phyloP scores from a whole-genome alignment of 192 early-diverging fungal genomes.

The Coemansia asiatica region DNA sequence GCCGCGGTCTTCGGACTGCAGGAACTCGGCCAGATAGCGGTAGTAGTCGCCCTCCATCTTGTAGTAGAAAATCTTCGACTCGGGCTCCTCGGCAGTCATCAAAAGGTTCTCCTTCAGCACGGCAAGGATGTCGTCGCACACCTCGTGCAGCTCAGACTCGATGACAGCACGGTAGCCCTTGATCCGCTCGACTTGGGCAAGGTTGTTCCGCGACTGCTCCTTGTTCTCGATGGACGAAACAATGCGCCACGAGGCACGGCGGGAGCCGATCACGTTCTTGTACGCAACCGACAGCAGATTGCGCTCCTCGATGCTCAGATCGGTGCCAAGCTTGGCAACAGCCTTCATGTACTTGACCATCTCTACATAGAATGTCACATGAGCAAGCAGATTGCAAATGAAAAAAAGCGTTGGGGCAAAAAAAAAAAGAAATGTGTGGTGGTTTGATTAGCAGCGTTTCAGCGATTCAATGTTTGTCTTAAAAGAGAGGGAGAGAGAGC shows the following conservation, averaged over 20 bases:
- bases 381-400: slow-evolving; percentile 23
- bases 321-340: slow-evolving; percentile 81
- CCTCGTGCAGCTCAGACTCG: slow-evolving; percentile 90
- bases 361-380: slow-evolving; percentile 62
- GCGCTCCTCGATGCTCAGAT: slow-evolving; percentile 97
- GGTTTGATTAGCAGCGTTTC: background rate
- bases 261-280: slow-evolving; percentile 99
- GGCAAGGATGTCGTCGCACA: slow-evolving; percentile 92
- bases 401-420: slow-evolving; percentile 20
- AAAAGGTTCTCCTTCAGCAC: slow-evolving; percentile 92
- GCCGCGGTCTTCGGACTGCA: slow-evolving; percentile 81
- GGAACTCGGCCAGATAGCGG: slow-evolving; percentile 98
- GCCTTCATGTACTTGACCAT: slow-evolving; percentile 90
- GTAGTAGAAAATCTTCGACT: slow-evolving; percentile 99
- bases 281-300: slow-evolving; percentile 98
- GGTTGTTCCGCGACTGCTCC: slow-evolving; percentile 94
- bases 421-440: slow-evolving; percentile 22
- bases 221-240: slow-evolving; percentile 99
- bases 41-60: slow-evolving; percentile 99
- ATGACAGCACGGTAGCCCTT: slow-evolving; percentile 94
- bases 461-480: background rate
- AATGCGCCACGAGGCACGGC: slow-evolving; percentile 98
- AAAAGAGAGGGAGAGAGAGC: too few relatives aligned
- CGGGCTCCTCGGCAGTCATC: slow-evolving; percentile 85
- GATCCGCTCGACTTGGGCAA: slow-evolving; percentile 87